Evolutionary conservation across 139 green algal species (phyloP).

Genomic region (Micractinium conductrix): DNA sequence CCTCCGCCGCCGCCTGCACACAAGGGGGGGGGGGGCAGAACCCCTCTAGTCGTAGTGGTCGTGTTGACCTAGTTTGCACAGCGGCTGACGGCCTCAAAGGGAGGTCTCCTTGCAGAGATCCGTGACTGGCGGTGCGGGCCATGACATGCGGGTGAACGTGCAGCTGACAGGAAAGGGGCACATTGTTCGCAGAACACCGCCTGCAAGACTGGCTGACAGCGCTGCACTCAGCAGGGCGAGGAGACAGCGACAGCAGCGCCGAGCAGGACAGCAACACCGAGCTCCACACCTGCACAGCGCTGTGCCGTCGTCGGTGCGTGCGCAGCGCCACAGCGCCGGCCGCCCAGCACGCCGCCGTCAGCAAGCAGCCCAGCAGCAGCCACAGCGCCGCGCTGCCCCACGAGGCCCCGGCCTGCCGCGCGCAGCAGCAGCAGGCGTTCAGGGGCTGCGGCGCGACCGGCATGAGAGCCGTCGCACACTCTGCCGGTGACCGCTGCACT

Average conservation of each 20-base stretch:
- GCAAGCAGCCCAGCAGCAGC: not conserved
- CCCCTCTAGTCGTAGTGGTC: too few species aligned
- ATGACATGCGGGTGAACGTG: too few species aligned
- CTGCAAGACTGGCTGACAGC: not conserved
- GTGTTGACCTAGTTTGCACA: not conserved
- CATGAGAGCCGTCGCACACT: too few species aligned
- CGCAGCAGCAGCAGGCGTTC: not conserved
- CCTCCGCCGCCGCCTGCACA: constrained; percentile 7
- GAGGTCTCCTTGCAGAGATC: not conserved
- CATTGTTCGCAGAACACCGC: too few species aligned
- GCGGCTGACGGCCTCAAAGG: not conserved
- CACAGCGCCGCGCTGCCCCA: not conserved
- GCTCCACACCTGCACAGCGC: not conserved
- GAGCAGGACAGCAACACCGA: not conserved
- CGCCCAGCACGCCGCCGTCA: not conserved
- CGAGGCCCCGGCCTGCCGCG: too few species aligned
- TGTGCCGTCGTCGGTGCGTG: not conserved
- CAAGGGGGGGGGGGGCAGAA: not conserved
- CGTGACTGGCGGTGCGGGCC: not conserved
- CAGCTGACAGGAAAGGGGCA: not conserved
- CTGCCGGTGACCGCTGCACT: not conserved
- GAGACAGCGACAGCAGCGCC: not conserved
- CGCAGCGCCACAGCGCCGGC: not conserved
- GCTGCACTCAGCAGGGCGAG: not conserved
- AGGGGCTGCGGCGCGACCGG: too few species aligned